Evolutionary conservation across 1,284 basidiomycete species (phyloP).

Genomic region (Athelia psychrophila): DNA sequence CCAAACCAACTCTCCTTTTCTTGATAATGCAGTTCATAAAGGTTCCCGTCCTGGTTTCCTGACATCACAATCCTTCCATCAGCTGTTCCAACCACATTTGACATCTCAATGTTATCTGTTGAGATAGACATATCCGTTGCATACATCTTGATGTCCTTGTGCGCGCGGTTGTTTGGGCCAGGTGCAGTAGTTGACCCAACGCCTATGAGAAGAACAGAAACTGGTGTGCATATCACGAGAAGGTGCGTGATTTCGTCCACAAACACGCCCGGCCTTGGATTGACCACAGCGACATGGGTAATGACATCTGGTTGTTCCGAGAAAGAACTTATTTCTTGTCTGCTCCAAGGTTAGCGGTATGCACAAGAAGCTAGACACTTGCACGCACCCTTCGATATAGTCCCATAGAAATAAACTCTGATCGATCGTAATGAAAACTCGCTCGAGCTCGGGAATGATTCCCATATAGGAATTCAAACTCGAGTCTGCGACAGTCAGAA

Average conservation of each 20-base stretch:
- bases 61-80: slow-evolving; percentile 91
- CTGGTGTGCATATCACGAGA: slow-evolving; percentile 87
- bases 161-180: slow-evolving; percentile 42
- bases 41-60: slow-evolving; percentile 81
- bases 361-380: neutral
- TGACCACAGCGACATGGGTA: slow-evolving; percentile 81
- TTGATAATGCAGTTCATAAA: slow-evolving; percentile 95
- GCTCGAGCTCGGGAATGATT: slow-evolving; percentile 88
- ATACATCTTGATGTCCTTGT: slow-evolving; percentile 84
- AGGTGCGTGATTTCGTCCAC: slow-evolving; percentile 91
- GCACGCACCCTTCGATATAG: slow-evolving; percentile 85
- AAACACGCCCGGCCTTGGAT: slow-evolving; percentile 81
- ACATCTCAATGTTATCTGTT: slow-evolving; percentile 80
- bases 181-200: slow-evolving; percentile 58
- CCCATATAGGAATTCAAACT: slow-evolving; percentile 71
- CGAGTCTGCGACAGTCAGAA: slow-evolving; percentile 39
- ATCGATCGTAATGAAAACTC: slow-evolving; percentile 96
- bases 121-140: slow-evolving; percentile 83
- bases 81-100: slow-evolving; percentile 74
- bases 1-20: slow-evolving; percentile 93
- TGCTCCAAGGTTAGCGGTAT: slow-evolving; percentile 23
- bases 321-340: slow-evolving; percentile 85
- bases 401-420: slow-evolving; percentile 97
- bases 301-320: slow-evolving; percentile 92
- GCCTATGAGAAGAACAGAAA: slow-evolving; percentile 85